A percentile compares a stretch with the other conserved stretches of the same genome.
Conservation (phyloP, 208 protist genomes). For the Crithidia mellificae region DNA sequence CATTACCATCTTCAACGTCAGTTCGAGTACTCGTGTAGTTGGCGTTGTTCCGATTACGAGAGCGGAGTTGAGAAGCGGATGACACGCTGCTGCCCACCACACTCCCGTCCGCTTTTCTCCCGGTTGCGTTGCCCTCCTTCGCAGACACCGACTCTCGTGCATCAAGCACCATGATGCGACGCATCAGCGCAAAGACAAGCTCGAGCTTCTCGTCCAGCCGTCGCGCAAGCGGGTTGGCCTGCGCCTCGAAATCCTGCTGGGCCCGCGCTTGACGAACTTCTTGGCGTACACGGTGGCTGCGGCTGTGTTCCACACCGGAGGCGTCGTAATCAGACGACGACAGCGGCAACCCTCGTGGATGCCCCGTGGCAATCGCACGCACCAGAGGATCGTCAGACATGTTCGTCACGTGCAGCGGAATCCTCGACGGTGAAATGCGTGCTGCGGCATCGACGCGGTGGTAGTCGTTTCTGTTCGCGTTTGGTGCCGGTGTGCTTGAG, state of each 20-base stretch:
- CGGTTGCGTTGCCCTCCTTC: neutral
- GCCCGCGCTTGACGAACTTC: constrained; percentile 25
- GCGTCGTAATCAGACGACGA: neutral
- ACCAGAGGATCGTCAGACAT: constrained; percentile 16
- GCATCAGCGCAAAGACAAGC: constrained; percentile 32
- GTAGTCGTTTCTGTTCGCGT: neutral
- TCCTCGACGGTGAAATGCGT: neutral
- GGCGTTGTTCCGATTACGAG: too few species aligned
- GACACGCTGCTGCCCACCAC: neutral
- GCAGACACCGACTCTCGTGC: neutral
- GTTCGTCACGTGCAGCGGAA: neutral
- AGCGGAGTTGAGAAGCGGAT: too few species aligned
- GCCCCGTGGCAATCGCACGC: constrained; percentile 9
- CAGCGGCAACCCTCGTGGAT: neutral
- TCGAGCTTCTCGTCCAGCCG: constrained; percentile 22
- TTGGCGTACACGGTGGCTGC: constrained; percentile 23
- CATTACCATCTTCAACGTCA: too few species aligned
- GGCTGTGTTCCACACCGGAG: neutral
- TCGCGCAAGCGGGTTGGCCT: constrained; percentile 12
- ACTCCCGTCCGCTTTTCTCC: neutral
- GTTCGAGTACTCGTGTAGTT: neutral
- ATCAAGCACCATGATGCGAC: constrained; percentile 33
- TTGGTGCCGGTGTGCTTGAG: neutral
- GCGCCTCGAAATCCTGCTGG: constrained; percentile 23
- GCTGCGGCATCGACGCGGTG: neutral